Base-by-base conservation (phyloP, 805 yeast genomes). In the Nakazawaea sp. region DNA sequence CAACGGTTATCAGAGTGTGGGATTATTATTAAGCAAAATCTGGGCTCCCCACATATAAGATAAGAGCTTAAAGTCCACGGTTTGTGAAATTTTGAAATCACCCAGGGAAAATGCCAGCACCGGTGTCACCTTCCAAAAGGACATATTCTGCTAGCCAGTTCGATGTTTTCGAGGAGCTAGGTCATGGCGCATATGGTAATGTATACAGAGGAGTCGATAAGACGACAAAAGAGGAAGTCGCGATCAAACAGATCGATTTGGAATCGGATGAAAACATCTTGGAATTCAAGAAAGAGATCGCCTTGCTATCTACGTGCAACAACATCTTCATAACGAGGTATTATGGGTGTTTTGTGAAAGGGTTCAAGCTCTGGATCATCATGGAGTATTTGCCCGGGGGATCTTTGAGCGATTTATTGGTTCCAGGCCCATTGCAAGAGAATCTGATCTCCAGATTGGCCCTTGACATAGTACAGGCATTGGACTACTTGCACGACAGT, bases 341-440 rank as follows among this genome's bases (percentile, higher is more conserved):
- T 49, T 66, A 72, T 48, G 92, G 90, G 8, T 79, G 86, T 43
- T 81, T 81, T 53, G 78, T 81, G 23, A 70, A 71, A 45, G 79
- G 80, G 27, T 74, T 69, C 52, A 80, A 80, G 53, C 64, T 83
- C 11, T 81, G 89, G 88, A 82, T 83, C 36, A 68, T 81, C 10
- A 84, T 83, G 92, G 94, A 83, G 55, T 79, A 60, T 52, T 68
- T 82, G n/a, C 78, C 81, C 27, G 92, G 88, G 0, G 94, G 94
- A 3, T 76, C 87, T 4, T 67, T 84, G 33, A 66, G 75, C 31
- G 92, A 83, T 41, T 56, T 84, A 25, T 53, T 82, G 29, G 60
- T 64, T 21, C 75, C 81, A 2, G 70, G 83, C 0, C 75, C 83
- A 0, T 70, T 82, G 29, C 57, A 63, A 10, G 85, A 81, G 51